phyloP scores from a whole-genome alignment of 2,329 filamentous ascomycete genomes.

The Fusarium nurragi region DNA sequence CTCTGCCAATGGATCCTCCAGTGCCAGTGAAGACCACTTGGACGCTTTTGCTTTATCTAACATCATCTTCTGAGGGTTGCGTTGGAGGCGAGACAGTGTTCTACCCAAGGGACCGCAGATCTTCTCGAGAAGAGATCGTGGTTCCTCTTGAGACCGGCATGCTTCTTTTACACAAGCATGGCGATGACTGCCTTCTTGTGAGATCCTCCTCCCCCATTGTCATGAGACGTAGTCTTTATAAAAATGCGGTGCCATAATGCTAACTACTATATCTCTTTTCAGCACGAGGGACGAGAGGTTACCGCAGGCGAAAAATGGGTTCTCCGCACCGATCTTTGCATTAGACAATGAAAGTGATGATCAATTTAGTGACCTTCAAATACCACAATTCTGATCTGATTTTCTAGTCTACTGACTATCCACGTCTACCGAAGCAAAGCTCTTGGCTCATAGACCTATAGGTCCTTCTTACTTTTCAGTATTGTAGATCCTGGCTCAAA shows the following conservation, averaged over 20 bases:
- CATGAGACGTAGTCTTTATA: background rate
- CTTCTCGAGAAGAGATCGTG: slow-evolving; percentile 71
- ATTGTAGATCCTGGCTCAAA: background rate
- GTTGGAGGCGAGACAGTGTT: slow-evolving; percentile 91
- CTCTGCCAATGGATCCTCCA: slow-evolving; percentile 54
- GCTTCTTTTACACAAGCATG: slow-evolving; percentile 87
- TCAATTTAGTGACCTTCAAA: background rate
- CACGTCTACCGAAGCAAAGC: background rate
- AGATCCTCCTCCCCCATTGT: slow-evolving; percentile 43
- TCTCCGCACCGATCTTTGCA: slow-evolving; percentile 82
- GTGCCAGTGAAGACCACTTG: slow-evolving; percentile 73
- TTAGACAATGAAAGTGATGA: slow-evolving; percentile 57
- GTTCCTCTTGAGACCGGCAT: slow-evolving; percentile 84
- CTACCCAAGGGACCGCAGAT: slow-evolving; percentile 74
- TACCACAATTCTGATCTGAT: background rate
- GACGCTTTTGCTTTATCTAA: slow-evolving; percentile 90
- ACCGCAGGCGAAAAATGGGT: slow-evolving; percentile 89
- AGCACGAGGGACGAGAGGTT: slow-evolving; percentile 87
- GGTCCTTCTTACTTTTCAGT: background rate
- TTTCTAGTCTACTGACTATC: background rate
- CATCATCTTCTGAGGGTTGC: slow-evolving; percentile 77
- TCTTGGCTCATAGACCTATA: background rate
- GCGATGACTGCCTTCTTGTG: slow-evolving; percentile 84
- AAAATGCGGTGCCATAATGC: background rate
- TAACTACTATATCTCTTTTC: slow-evolving; percentile 18